phyloP scores from a whole-genome alignment of 768 basidiomycete species.

The Mycena venus region DNA sequence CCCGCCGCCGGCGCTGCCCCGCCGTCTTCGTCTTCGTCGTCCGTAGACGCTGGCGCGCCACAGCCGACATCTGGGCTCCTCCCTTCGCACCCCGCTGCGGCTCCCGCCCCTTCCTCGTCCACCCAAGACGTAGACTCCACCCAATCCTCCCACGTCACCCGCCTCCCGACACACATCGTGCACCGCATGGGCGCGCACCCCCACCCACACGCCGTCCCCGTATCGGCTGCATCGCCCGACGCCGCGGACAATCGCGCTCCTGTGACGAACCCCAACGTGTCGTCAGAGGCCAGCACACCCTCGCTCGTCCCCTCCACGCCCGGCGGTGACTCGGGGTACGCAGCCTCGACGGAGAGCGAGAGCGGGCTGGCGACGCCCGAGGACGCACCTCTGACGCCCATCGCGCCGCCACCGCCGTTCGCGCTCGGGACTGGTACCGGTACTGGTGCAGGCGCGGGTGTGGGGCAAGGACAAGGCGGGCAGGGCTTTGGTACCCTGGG shows the following conservation, averaged over 20 bases:
- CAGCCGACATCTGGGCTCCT: neutral
- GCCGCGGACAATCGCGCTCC: neutral
- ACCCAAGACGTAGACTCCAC: neutral
- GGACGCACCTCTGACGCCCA: neutral
- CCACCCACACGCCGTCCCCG: neutral
- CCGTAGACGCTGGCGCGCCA: no score
- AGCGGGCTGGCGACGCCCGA: neutral
- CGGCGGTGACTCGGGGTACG: constrained; percentile 13
- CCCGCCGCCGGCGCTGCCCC: neutral
- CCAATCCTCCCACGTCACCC: no score
- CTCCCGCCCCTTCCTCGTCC: neutral
- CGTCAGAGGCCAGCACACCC: no score
- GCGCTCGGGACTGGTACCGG: no score
- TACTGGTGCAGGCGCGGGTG: neutral
- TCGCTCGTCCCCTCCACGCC: neutral
- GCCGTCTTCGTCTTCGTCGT: no score
- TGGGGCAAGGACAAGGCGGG: no score
- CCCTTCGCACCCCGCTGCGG: neutral
- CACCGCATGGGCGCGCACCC: neutral
- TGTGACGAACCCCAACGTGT: neutral
- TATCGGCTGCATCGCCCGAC: neutral
- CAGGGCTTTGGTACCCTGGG: neutral
- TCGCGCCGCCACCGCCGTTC: neutral
- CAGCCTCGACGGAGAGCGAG: constrained; percentile 15
- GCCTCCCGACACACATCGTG: neutral